Percentiles rank a stretch among this genome's conserved stretches.
Conservation (phyloP, 768 basidiomycete species). For the Leccinum sublutescens region DNA sequence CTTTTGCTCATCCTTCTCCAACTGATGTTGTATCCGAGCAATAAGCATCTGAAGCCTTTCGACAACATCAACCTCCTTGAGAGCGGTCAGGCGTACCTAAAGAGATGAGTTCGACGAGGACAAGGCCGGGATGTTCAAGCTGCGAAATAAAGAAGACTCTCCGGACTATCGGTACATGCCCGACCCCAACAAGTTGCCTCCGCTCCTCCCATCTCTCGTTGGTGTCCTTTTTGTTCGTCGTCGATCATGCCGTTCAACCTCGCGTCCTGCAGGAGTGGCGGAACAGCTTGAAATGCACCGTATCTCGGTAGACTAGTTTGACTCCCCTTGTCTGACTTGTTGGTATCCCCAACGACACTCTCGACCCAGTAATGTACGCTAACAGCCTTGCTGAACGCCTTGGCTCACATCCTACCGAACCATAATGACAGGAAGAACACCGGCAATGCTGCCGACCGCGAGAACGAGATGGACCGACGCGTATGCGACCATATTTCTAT, state of each 20-base stretch:
- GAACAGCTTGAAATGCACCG: no score
- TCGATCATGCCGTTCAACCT: background rate
- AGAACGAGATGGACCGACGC: no score
- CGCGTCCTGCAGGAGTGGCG: slow-evolving; percentile 43
- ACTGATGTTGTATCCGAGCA: slow-evolving; percentile 38
- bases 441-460: no score
- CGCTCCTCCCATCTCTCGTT: slow-evolving; percentile 57
- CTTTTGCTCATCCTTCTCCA: background rate
- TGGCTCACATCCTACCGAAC: no score
- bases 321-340: no score
- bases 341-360: no score
- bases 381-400: no score
- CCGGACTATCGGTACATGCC: slow-evolving; percentile 99
- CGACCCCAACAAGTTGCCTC: slow-evolving; percentile 81
- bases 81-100: slow-evolving; percentile 52
- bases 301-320: no score
- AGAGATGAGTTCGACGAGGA: slow-evolving; percentile 92
- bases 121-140: slow-evolving; percentile 71
- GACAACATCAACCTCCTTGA: slow-evolving; percentile 72
- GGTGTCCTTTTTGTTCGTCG: slow-evolving; percentile 6
- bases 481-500: no score
- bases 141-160: slow-evolving; percentile 90
- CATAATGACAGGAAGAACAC: no score
- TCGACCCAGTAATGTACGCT: no score
- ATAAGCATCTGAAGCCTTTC: slow-evolving; percentile 74